Percentiles rank a stretch among this genome's conserved stretches.
Conservation (phyloP, 2,329 filamentous ascomycete species). For the Aureobasidium sp. region DNA sequence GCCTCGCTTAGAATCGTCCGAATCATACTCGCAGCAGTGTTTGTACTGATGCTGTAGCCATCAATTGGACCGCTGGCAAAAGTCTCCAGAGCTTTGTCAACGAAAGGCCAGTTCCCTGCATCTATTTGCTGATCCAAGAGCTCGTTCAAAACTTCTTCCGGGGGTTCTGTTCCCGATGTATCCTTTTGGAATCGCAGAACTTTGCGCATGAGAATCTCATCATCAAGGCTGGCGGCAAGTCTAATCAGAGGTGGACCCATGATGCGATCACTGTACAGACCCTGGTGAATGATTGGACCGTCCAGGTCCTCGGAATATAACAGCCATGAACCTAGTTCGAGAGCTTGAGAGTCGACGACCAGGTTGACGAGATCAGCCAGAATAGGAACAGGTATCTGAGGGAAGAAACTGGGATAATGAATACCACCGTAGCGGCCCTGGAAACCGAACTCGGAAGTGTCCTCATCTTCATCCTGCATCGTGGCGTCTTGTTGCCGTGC, state of each 20-base stretch:
- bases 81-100: slow-evolving; percentile 30
- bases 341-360: slow-evolving; percentile 39
- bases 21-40: slow-evolving; percentile 3
- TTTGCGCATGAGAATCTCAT: slow-evolving; percentile 31
- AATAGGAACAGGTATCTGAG: slow-evolving; percentile 40
- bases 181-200: slow-evolving; percentile 20
- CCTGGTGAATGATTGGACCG: slow-evolving; percentile 44
- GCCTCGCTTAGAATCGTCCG: slow-evolving; percentile 10
- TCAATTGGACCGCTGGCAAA: neutral
- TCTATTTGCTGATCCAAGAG: slow-evolving; percentile 39
- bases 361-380: slow-evolving; percentile 48
- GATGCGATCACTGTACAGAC: slow-evolving; percentile 40
- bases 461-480: slow-evolving; percentile 9
- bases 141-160: slow-evolving; percentile 27
- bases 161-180: slow-evolving; percentile 2
- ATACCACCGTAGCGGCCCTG: slow-evolving; percentile 29
- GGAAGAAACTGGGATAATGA: slow-evolving; percentile 40
- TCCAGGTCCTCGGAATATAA: slow-evolving; percentile 47
- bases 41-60: neutral
- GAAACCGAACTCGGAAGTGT: slow-evolving; percentile 18
- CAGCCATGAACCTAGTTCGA: slow-evolving; percentile 47
- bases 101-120: slow-evolving; percentile 35
- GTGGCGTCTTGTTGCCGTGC: slow-evolving; percentile 8
- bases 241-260: slow-evolving; percentile 48
- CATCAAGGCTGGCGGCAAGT: slow-evolving; percentile 46